A percentile compares a stretch with the other conserved stretches of the same genome.
These are phyloP conservation scores for Metarhizium sp. DNA, from an alignment of 2,329 filamentous ascomycete species.

Conservation along the genomic window DNA sequence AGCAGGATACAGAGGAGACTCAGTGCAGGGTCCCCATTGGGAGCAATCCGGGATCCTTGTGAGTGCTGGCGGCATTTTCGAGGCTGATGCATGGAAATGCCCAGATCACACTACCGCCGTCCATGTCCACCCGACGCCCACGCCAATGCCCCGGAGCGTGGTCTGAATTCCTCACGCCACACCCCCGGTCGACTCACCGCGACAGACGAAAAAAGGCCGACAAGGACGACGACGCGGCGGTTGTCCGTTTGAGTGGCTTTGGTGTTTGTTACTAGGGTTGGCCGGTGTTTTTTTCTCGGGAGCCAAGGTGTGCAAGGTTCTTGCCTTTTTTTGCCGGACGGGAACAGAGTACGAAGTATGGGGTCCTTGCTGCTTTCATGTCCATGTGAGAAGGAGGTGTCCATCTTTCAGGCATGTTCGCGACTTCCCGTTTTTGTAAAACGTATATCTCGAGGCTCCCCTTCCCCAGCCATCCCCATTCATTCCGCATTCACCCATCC, in stretches of 20 bases:
- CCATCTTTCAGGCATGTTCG: not conserved
- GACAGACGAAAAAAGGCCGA: not conserved
- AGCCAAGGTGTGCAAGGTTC: not conserved
- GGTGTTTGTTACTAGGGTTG: not conserved
- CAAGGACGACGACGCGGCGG: not conserved
- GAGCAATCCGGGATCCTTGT: not conserved
- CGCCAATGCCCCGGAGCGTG: not conserved
- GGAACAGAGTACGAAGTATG: not conserved
- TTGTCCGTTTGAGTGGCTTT: not conserved
- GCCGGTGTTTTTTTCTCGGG: not conserved
- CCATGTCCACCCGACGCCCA: not conserved
- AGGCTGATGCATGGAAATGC: not conserved
- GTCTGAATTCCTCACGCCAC: not conserved
- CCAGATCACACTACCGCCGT: not conserved
- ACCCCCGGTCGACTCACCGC: not conserved
- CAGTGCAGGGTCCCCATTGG: not conserved
- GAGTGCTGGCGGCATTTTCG: not conserved
- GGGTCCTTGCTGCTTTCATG: not conserved
- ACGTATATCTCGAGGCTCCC: not conserved
- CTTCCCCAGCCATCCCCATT: conserved; percentile 9
- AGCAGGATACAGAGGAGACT: not conserved
- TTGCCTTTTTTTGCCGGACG: not conserved
- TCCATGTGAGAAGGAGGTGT: not conserved
- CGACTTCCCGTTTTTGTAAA: not conserved
- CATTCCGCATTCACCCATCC: conserved; percentile 38